Percentiles rank a stretch among this genome's conserved stretches.
Conservation (phyloP, 1,284 basidiomycete genomes). For the Sporisorium iseilematis-ciliati region DNA sequence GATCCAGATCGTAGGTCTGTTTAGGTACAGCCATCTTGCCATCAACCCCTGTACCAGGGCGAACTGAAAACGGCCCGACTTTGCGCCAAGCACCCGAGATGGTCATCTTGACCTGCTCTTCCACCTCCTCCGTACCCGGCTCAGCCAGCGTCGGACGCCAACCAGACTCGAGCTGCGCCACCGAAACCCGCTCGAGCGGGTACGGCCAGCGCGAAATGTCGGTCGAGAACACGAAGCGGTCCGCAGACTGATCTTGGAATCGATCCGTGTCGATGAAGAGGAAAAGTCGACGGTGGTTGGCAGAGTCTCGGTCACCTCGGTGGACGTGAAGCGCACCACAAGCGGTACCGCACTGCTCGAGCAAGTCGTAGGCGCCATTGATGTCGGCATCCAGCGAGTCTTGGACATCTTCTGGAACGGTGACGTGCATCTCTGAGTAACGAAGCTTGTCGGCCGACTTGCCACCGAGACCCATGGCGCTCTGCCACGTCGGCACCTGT, state of each 20-base stretch:
- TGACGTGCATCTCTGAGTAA: conserved; percentile 78
- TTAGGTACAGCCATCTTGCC: conserved; percentile 44
- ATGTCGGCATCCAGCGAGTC: conserved; percentile 81
- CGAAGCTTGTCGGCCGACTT: conserved; percentile 78
- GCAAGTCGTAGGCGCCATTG: conserved; percentile 81
- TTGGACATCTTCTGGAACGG: conserved; percentile 74
- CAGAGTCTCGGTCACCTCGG: conserved; percentile 72
- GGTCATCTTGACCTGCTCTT: conserved; percentile 44
- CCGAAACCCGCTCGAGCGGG: conserved; percentile 48
- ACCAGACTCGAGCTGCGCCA: conserved; percentile 47
- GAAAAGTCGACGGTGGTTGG: conserved; percentile 64
- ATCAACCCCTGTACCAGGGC: conserved; percentile 25
- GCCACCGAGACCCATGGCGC: conserved; percentile 81
- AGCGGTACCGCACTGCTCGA: conserved; percentile 89
- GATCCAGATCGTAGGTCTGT: conserved; percentile 34
- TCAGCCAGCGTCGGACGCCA: conserved; percentile 50
- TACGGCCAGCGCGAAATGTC: conserved; percentile 56
- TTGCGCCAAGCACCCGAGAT: conserved; percentile 49
- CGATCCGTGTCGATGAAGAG: conserved; percentile 60
- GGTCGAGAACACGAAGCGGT: conserved; percentile 58
- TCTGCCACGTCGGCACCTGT: conserved; percentile 85
- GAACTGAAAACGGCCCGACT: conserved; percentile 23
- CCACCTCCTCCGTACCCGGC: conserved; percentile 21
- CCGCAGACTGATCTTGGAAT: conserved; percentile 49
- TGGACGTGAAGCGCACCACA: conserved; percentile 86